Base-by-base conservation (phyloP, 306 rosid genomes). In the Abrus pulchellus region DNA sequence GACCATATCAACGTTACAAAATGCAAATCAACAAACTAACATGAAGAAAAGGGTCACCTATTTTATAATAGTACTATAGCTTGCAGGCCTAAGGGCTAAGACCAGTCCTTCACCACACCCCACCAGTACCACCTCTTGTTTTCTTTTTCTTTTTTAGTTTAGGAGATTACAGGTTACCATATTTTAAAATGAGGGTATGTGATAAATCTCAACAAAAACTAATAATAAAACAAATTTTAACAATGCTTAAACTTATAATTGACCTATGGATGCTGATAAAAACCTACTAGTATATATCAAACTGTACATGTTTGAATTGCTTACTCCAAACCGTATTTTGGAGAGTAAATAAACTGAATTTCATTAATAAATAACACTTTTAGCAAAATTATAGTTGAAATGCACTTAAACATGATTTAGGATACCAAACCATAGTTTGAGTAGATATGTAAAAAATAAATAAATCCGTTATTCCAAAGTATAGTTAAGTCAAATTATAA, bases 31-130 rank as follows among this genome's bases (percentile, higher is more conserved):
- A 32, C 47, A 57, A 62, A 50, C 75, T 70, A 49, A 3, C 33
- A 38, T 71, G 49, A 34, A 52, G 48, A 9, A 69, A 69, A 71
- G 20, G 50, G 13, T 54, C 50, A 36, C 77, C 36, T 72, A 36
- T 13, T 53, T 70, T 53, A 3, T 12, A 5, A 4, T 68, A 60
- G 67, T 60, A 32, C 27, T 60, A 30, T 4, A 29, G 40, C 65
- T 7, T 44, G 54, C 14, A 3, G 72, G 13, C 20, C 20, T 20
- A 20, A 0, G 20, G 20, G 27, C 40, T 59, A 48, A 69, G 57
- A 47, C 57, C 30, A 47, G 67, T 29, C 43, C 41, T 33, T 60
- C 2, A 20, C 32, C 9, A 29, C 38, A 27, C 38, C 10, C 27
- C 67, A 33, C 20, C 33, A 7, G 20, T 20, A 20, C 20, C 20